A percentile compares a stretch with the other conserved stretches of the same genome.
Conservation (phyloP, 768 basidiomycete species). For the Crepidotus variabilis region DNA sequence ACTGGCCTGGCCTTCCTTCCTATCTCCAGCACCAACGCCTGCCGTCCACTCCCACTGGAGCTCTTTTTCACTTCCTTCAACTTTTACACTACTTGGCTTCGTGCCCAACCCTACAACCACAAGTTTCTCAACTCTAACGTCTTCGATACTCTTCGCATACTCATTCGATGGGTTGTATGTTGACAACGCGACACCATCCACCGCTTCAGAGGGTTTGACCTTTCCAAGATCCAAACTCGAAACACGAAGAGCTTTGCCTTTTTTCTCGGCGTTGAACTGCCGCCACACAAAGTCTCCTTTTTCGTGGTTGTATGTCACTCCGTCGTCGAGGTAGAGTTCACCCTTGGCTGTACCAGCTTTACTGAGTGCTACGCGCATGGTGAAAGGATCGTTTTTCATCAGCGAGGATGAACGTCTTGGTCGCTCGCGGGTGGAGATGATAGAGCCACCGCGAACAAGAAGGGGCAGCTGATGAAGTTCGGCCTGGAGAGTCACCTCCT, state of each 20-base stretch:
- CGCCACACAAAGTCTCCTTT: constrained; percentile 85
- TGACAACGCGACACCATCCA: constrained; percentile 46
- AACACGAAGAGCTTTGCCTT: constrained; percentile 37
- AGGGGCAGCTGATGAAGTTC: constrained; percentile 80
- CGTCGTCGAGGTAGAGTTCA: constrained; percentile 94
- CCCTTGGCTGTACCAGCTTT: constrained; percentile 60
- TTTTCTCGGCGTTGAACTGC: constrained; percentile 57
- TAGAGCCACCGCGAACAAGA: constrained; percentile 86
- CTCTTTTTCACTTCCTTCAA: constrained; percentile 38
- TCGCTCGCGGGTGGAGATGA: constrained; percentile 83
- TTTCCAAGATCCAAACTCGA: constrained; percentile 54
- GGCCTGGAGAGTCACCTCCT: constrained; percentile 70
- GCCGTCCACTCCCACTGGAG: constrained; percentile 67
- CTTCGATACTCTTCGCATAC: constrained; percentile 62
- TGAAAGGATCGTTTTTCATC: constrained; percentile 93
- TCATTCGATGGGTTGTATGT: constrained; percentile 55
- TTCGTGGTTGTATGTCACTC: constrained; percentile 73
- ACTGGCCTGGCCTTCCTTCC: constrained; percentile 64
- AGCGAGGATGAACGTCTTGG: constrained; percentile 80
- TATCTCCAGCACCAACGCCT: constrained; percentile 53
- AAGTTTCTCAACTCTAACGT: constrained; percentile 80
- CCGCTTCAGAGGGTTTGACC: constrained; percentile 39
- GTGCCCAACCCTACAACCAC: constrained; percentile 68
- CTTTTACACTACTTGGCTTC: constrained; percentile 60
- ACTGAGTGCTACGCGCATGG: constrained; percentile 78